Conservation (phyloP, 1,284 basidiomycete species). For the Ustilago trichophora region DNA sequence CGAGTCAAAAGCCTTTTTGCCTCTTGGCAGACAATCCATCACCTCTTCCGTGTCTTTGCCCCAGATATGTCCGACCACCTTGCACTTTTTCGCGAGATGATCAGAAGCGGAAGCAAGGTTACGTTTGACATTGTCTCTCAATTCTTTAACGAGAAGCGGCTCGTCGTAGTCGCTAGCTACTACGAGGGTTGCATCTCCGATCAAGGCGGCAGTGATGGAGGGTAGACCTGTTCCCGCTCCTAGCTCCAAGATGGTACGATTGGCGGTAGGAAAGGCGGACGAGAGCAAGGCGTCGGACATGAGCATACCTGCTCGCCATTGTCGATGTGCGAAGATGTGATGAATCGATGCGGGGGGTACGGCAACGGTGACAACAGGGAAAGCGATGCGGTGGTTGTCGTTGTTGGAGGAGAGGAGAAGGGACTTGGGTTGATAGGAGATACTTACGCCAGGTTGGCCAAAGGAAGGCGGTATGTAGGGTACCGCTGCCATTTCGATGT, state of each 20-base stretch:
- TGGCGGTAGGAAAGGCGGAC: constrained; percentile 29
- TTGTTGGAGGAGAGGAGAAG: constrained; percentile 5
- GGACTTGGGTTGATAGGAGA: constrained; percentile 41
- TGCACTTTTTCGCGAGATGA: constrained; percentile 9
- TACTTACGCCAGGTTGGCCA: constrained; percentile 49
- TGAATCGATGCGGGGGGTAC: constrained; percentile 61
- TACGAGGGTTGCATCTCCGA: constrained; percentile 22
- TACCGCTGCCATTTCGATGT: not conserved
- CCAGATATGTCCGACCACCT: constrained; percentile 60
- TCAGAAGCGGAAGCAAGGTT: constrained; percentile 9
- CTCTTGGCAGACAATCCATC: constrained; percentile 47
- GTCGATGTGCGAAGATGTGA: constrained; percentile 63
- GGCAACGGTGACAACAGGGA: constrained; percentile 38
- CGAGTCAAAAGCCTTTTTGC: constrained; percentile 30
- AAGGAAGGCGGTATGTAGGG: constrained; percentile 43
- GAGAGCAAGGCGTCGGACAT: constrained; percentile 57
- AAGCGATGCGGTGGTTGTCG: not conserved
- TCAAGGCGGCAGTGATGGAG: constrained; percentile 47
- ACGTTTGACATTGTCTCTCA: constrained; percentile 42
- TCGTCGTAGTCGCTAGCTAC: constrained; percentile 63
- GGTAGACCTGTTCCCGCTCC: constrained; percentile 62
- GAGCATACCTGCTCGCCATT: constrained; percentile 65
- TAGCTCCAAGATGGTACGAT: constrained; percentile 51
- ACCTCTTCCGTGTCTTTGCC: constrained; percentile 56
- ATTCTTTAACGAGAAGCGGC: constrained; percentile 54